Base-by-base conservation (phyloP, 2,329 filamentous ascomycete species). In the Coniosporium tulheliwenetii region DNA sequence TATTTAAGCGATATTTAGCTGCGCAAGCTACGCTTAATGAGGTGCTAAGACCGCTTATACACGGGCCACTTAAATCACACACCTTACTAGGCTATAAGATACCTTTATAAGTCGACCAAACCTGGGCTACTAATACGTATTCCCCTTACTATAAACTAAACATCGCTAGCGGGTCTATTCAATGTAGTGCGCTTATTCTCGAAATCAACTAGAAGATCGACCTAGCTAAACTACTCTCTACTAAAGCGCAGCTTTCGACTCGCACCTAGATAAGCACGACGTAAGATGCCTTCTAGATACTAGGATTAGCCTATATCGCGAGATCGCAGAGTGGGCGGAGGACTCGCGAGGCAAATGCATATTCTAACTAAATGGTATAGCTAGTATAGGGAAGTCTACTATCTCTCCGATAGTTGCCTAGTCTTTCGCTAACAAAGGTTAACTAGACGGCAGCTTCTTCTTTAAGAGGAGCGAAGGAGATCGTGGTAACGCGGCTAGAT, bases 381-480 rank as follows among this genome's bases (percentile, higher is more conserved):
- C 55, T 3, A 56, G 57, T 13, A 56, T 48, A 8, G 54, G 57
- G 12, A 59, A 58, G 37, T 57, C 53, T 2, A 58, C 57, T 0
- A 49, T 58, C n/a, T 46, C 54, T 12, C 50, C 50, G 8, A 55
- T 55, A 0, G 39, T 60, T 0, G 55, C 53, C 4, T 14, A 44
- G 31, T 34, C 38, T 12, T 44, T 48, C 37, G 12, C 45, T 7
- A 15, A 41, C 4, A 26, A 37, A 29, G 4, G 36, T n/a, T 19
- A 39, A 2, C 43, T 47, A 1, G 48, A 44, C 15, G 48, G 43
- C 5, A 50, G 44, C 39, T 50, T 51, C 31, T 50, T 50, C 42
- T 52, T 52, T 42, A 46, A 43, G 26, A 36, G 44, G 12, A 43
- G 45, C 8, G 36, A 42, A 10, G 41, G 32, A 3, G 46, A 44